Conservation (phyloP, 192 early-diverging fungal species). For the Haplosporangium gracile region DNA sequence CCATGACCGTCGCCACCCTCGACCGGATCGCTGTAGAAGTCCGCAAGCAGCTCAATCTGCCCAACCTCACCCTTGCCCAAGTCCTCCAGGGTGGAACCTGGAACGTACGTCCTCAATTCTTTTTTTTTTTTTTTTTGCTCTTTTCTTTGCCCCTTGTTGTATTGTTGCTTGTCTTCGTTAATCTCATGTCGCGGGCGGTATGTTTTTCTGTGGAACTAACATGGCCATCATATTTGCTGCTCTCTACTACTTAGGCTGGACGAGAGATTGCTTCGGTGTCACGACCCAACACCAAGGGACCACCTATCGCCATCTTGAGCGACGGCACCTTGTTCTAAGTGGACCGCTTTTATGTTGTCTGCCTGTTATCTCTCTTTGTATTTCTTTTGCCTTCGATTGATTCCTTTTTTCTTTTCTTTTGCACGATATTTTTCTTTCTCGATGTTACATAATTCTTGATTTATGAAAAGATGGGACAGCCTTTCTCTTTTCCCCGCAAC, state of each 20-base stretch:
- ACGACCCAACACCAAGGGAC: conserved; percentile 85
- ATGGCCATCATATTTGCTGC: not conserved
- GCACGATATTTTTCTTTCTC: not conserved
- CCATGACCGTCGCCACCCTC: conserved; percentile 87
- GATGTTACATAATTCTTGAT: not conserved
- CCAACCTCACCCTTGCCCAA: conserved; percentile 82
- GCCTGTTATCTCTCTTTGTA: not conserved
- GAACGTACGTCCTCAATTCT: conserved; percentile 66
- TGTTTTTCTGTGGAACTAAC: not conserved
- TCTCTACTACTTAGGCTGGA: conserved; percentile 66
- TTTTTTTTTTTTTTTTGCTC: not conserved
- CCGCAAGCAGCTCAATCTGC: conserved; percentile 66
- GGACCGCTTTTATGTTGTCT: not conserved
- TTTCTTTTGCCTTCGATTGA: not conserved
- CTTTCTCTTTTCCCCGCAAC: not conserved
- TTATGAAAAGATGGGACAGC: not conserved
- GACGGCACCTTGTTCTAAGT: conserved; percentile 87
- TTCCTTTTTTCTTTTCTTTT: conserved; percentile 8
- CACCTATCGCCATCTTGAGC: conserved; percentile 90
- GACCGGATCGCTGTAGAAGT: conserved; percentile 80
- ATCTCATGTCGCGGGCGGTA: no score
- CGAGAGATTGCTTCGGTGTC: conserved; percentile 87
- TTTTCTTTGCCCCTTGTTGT: no score
- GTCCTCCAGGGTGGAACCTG: conserved; percentile 95
- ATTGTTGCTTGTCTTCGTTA: not conserved